Evolutionary conservation across 129 eudicot species (phyloP).

Genomic region (Kitagawia praeruptora): DNA sequence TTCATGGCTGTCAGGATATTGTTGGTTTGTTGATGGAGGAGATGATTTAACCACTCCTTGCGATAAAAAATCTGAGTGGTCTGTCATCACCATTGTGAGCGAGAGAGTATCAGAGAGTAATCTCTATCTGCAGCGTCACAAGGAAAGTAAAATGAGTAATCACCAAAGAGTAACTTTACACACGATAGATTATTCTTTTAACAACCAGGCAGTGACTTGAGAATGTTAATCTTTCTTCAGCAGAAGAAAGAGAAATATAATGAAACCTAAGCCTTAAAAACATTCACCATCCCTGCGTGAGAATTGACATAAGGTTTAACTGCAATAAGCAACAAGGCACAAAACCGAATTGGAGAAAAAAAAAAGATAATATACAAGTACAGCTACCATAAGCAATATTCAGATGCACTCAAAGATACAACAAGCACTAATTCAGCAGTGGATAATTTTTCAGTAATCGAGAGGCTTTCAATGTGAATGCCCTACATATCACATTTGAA

Average conservation of each 20-base stretch:
- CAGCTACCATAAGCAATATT: background rate
- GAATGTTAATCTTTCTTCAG: no score
- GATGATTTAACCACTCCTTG: conserved; percentile 50
- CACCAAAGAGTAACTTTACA: no score
- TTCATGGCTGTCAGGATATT: conserved; percentile 28
- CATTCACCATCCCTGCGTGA: no score
- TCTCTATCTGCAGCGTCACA: background rate
- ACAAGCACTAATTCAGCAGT: background rate
- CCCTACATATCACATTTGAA: background rate
- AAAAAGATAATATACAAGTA: background rate
- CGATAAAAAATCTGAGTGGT: conserved; percentile 34
- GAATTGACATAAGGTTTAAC: no score
- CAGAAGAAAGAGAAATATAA: no score
- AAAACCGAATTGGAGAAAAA: no score
- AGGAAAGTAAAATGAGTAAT: no score
- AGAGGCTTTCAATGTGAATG: background rate
- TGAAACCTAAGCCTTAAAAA: no score
- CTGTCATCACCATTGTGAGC: conserved; percentile 34
- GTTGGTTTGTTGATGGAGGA: conserved; percentile 25
- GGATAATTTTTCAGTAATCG: background rate
- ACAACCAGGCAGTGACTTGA: background rate
- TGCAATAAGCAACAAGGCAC: no score
- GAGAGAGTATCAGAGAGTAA: background rate
- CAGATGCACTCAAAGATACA: background rate
- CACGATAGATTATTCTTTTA: background rate